These are phyloP conservation scores for Neurospora tetrasperma DNA, from an alignment of 495 filamentous ascomycete genomes.

Conservation along the genomic window DNA sequence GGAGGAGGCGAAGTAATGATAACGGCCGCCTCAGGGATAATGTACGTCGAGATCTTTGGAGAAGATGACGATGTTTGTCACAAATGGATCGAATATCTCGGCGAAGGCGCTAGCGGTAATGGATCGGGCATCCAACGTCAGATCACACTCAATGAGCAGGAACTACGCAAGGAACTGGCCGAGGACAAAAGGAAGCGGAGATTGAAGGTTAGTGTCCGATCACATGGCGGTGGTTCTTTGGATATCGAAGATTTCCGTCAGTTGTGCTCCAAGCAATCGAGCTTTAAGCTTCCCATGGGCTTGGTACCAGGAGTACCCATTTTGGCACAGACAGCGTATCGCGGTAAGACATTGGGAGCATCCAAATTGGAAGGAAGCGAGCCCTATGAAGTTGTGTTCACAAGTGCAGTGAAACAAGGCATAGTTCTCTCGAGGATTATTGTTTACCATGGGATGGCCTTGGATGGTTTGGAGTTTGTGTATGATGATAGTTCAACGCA, in stretches of 20 bases:
- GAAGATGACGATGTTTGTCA: slow-evolving; percentile 67
- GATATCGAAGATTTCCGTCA: slow-evolving; percentile 62
- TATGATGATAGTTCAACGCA: slow-evolving; percentile 85
- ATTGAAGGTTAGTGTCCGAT: slow-evolving; percentile 62
- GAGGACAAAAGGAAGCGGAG: slow-evolving; percentile 60
- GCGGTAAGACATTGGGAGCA: slow-evolving; percentile 64
- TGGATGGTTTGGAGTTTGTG: slow-evolving; percentile 85
- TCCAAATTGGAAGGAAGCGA: slow-evolving; percentile 62
- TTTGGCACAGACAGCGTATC: slow-evolving; percentile 63
- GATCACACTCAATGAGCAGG: slow-evolving; percentile 60
- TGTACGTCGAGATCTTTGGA: slow-evolving; percentile 69
- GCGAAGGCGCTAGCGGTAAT: slow-evolving; percentile 36
- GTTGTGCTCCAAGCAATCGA: slow-evolving; percentile 58
- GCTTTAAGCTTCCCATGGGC: slow-evolving; percentile 50
- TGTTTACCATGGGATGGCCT: slow-evolving; percentile 64
- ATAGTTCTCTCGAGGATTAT: slow-evolving; percentile 66
- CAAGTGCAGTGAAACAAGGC: slow-evolving; percentile 54
- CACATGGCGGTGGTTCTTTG: slow-evolving; percentile 58
- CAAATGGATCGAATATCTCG: slow-evolving; percentile 66
- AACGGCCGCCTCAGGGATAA: slow-evolving; percentile 70
- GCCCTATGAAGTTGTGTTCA: slow-evolving; percentile 64
- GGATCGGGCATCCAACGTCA: slow-evolving; percentile 49
- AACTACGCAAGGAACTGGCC: slow-evolving; percentile 58
- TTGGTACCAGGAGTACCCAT: slow-evolving; percentile 25
- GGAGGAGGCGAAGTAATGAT: slow-evolving; percentile 71